phyloP scores from a whole-genome alignment of 2,329 filamentous ascomycete species.

The Cladosporium halotolerans region DNA sequence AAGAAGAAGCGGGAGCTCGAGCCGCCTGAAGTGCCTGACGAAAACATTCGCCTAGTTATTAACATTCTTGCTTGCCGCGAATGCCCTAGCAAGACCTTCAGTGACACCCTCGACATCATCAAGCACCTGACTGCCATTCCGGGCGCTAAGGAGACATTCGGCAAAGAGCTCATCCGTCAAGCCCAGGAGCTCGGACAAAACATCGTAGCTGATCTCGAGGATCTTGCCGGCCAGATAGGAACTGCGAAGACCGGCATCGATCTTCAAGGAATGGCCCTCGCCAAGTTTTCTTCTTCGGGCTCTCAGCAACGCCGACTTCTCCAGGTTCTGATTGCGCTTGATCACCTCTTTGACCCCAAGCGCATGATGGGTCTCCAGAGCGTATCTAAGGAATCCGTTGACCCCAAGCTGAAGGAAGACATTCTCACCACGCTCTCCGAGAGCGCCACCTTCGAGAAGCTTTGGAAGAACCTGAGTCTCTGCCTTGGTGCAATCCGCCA shows the following conservation, averaged over 20 bases:
- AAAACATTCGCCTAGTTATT: constrained; percentile 89
- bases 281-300: constrained; percentile 91
- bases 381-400: constrained; percentile 35
- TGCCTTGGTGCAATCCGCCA: constrained; percentile 83
- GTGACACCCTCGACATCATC: constrained; percentile 96
- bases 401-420: constrained; percentile 67
- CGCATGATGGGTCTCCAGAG: constrained; percentile 41
- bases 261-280: constrained; percentile 86
- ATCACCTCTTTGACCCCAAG: constrained; percentile 89
- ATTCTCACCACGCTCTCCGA: constrained; percentile 84
- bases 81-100: constrained; percentile 96
- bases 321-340: constrained; percentile 83
- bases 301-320: constrained; percentile 96
- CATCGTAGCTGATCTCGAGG: constrained; percentile 76
- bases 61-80: constrained; percentile 94
- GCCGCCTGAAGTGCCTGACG: constrained; percentile 77
- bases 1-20: constrained; percentile 59
- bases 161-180: constrained; percentile 84
- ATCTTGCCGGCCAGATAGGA: constrained; percentile 78
- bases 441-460: constrained; percentile 77
- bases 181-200: constrained; percentile 77
- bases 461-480: constrained; percentile 88
- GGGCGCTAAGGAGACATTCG: constrained; percentile 81
- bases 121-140: constrained; percentile 94
- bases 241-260: constrained; percentile 85